Base-by-base conservation (phyloP, 2,329 filamentous ascomycete genomes). In the Ascomycota sp. region DNA sequence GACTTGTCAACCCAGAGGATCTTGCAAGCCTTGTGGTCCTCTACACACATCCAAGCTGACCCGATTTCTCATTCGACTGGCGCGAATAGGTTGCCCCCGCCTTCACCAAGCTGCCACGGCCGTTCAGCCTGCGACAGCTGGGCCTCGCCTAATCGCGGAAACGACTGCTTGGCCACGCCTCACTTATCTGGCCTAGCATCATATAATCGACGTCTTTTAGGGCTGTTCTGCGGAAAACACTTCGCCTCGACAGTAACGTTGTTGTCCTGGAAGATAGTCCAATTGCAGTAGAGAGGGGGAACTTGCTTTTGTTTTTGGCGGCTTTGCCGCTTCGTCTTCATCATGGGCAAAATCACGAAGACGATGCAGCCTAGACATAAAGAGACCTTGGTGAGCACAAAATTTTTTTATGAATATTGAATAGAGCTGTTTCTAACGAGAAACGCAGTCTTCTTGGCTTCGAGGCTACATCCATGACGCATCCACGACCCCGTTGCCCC, bases 401-500 rank as follows among this genome's bases (percentile, higher is more conserved):
- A 16, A 9, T 6, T 6, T 16, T 11, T 6, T 13, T 11, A 25
- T 11, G 7, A 6, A 7, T 8, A 3, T 16, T 9, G 12, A 16
- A 7, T 16, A 7, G 29, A 31, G 10, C 32, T 33, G 2, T 32
- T 10, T n/a, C 25, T 37, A 21, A 36, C 26, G 13, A 13, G 10
- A 30, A 28, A 25, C 9, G 6, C 21, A 93, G 81, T 92, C 89
- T 54, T 76, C 82, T 43, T 92, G 79, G 64, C 68, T 95, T 42
- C 69, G 76, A 54, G 66, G 76, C 35, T 95, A 84, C 50, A 76
- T 92, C 47, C 62, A 74, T 46, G 64, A 65, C 43, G 73, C 78
- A 33, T 72, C 72, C 43, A 66, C 66, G 37, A 63, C 68, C 42
- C 69, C 82, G 32, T 59, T 93, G 46, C 73, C 76, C 46, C 69